Conservation (phyloP, 257 asterid genomes). For the Solanum ossicruentum region DNA sequence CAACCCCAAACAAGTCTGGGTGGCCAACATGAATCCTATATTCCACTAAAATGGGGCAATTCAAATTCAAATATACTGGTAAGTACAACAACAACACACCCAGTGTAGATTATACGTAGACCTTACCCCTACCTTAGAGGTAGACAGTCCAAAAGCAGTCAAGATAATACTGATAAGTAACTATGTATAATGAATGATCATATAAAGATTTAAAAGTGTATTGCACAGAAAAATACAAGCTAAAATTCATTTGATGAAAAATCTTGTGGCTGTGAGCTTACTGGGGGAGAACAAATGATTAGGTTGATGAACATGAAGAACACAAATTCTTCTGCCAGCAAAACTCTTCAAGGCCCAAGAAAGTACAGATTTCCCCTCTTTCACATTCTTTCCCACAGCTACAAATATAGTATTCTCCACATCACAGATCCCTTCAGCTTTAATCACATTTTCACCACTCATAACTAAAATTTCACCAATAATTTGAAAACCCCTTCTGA, state of each 20-base stretch:
- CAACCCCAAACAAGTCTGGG: not conserved
- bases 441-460: conserved; percentile 42
- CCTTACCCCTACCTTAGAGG: not conserved
- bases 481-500: not conserved
- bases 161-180: not conserved
- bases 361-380: conserved; percentile 53
- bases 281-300: conserved; percentile 30
- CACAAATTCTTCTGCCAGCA: conserved; percentile 35
- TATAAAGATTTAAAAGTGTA: not conserved
- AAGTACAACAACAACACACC: not conserved
- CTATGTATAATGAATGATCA: not conserved
- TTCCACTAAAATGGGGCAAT: not conserved
- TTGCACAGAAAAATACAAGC: not conserved
- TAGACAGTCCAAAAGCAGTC: not conserved
- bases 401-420: conserved; percentile 35
- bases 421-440: conserved; percentile 17
- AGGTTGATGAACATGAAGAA: conserved; percentile 79
- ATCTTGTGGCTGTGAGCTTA: conserved; percentile 5
- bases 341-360: conserved; percentile 49
- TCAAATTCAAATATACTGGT: not conserved
- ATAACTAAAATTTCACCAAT: not conserved
- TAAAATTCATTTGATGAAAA: not conserved
- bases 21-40: not conserved
- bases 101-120: not conserved
- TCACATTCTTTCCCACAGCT: conserved; percentile 65